Evolutionary conservation across 768 basidiomycete species (phyloP).

Genomic region (Zangia roseola): DNA sequence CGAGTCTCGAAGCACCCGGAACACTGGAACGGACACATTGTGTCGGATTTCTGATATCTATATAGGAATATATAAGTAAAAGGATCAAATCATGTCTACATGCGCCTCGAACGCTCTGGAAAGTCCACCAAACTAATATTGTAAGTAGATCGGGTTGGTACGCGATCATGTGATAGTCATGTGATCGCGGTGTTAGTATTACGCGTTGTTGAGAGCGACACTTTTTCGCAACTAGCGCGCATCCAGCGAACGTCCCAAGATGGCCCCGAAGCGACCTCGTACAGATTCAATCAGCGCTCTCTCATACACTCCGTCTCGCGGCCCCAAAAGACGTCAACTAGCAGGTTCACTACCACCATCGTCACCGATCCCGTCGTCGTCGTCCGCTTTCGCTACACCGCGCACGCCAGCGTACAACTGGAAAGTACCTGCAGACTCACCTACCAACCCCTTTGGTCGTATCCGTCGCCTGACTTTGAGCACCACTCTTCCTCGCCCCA

Average conservation of each 20-base stretch:
- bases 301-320: conserved; percentile 31
- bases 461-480: conserved; percentile 42
- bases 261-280: conserved; percentile 32
- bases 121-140: too few relatives aligned
- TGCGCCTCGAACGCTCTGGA: too few relatives aligned
- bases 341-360: conserved; percentile 25
- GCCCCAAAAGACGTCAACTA: conserved; percentile 26
- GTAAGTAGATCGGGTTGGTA: too few relatives aligned
- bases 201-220: conserved; percentile 16
- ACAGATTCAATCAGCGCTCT: conserved; percentile 25
- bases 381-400: conserved; percentile 28
- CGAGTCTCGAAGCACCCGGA: too few relatives aligned
- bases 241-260: not conserved
- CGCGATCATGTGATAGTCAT: conserved; percentile 20
- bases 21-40: too few relatives aligned
- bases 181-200: conserved; percentile 7
- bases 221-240: conserved; percentile 1
- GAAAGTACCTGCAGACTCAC: conserved; percentile 59
- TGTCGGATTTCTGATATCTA: too few relatives aligned
- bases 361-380: conserved; percentile 28
- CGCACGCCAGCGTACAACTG: conserved; percentile 42
- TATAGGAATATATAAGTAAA: too few relatives aligned
- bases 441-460: conserved; percentile 68
- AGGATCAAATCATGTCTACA: too few relatives aligned
- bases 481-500: conserved; percentile 40